Conservation (phyloP, 345 rosid genomes). For the Aethionema arabicum region DNA sequence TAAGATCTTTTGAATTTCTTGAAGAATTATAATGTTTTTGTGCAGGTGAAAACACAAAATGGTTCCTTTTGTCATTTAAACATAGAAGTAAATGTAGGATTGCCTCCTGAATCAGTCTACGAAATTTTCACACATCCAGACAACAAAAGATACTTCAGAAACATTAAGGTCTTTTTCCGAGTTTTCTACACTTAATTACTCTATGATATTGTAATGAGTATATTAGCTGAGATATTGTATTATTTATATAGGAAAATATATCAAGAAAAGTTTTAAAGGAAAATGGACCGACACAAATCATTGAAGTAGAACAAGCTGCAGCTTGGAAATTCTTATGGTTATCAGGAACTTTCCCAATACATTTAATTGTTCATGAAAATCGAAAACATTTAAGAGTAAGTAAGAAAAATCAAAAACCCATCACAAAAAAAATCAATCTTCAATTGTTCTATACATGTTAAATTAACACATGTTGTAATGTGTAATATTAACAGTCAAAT, state of each 20-base stretch:
- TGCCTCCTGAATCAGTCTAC: slow-evolving; percentile 70
- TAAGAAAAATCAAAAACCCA: too few species aligned
- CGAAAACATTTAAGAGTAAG: slow-evolving; percentile 63
- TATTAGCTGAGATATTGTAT: neutral
- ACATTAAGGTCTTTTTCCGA: slow-evolving; percentile 58
- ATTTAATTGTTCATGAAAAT: slow-evolving; percentile 78
- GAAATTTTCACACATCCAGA: slow-evolving; percentile 84
- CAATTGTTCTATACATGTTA: too few species aligned
- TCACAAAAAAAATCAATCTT: too few species aligned
- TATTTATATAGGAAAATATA: slow-evolving; percentile 60
- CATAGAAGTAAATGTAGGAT: slow-evolving; percentile 29
- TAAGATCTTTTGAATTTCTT: neutral
- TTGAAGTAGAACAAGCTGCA: slow-evolving; percentile 85
- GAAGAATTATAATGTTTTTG: neutral
- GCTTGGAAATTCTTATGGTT: slow-evolving; percentile 95
- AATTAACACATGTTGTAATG: too few species aligned
- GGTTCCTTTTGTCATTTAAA: slow-evolving; percentile 34
- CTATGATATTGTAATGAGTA: neutral
- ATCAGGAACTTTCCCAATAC: slow-evolving; percentile 75
- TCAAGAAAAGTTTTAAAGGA: slow-evolving; percentile 65
- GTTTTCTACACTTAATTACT: neutral
- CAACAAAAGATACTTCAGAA: slow-evolving; percentile 85
- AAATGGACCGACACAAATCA: slow-evolving; percentile 67
- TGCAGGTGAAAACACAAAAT: slow-evolving; percentile 51
- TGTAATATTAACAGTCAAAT: too few species aligned